Percentiles rank a stretch among this genome's conserved stretches.
Conservation (phyloP, 1,139 yeast genomes). For the Blastobotrys serpentis region DNA sequence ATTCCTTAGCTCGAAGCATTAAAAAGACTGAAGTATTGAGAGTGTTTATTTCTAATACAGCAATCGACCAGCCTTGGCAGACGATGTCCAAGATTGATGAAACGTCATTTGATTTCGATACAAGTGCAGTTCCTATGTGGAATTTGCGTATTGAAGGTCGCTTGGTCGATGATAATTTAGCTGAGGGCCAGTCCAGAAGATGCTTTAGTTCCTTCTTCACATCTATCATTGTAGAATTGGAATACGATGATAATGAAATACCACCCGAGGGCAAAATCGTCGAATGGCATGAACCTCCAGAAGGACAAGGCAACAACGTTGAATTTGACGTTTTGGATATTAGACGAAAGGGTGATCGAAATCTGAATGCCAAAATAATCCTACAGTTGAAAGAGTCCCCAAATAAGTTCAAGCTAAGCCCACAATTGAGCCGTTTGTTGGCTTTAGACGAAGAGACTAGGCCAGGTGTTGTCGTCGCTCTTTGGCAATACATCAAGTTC, state of each 20-base stretch:
- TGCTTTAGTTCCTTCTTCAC: conserved; percentile 81
- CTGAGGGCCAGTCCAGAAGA: conserved; percentile 44
- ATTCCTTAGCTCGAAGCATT: conserved; percentile 48
- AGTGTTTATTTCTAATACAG: conserved; percentile 76
- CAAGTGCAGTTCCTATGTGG: conserved; percentile 58
- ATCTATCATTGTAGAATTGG: conserved; percentile 78
- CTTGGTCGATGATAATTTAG: conserved; percentile 46
- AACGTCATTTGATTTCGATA: conserved; percentile 39
- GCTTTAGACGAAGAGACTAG: conserved; percentile 80
- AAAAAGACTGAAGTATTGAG: conserved; percentile 60
- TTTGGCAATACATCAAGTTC: conserved; percentile 86
- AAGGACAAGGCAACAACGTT: conserved; percentile 30
- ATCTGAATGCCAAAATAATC: conserved; percentile 68
- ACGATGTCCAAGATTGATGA: conserved; percentile 37
- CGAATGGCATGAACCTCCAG: conserved; percentile 63
- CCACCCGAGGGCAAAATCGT: conserved; percentile 44
- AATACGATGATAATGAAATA: conserved; percentile 40
- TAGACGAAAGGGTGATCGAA: conserved; percentile 69
- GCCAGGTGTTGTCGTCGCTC: conserved; percentile 77
- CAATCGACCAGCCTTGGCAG: conserved; percentile 94
- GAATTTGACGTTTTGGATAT: conserved; percentile 89
- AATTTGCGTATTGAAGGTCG: conserved; percentile 87
- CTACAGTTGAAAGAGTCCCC: conserved; percentile 76
- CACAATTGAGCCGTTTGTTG: conserved; percentile 64
- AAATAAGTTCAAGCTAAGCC: conserved; percentile 60